These are phyloP conservation scores for Penicillium sp. DNA, from an alignment of 2,329 filamentous ascomycete genomes.

Conservation along the genomic window DNA sequence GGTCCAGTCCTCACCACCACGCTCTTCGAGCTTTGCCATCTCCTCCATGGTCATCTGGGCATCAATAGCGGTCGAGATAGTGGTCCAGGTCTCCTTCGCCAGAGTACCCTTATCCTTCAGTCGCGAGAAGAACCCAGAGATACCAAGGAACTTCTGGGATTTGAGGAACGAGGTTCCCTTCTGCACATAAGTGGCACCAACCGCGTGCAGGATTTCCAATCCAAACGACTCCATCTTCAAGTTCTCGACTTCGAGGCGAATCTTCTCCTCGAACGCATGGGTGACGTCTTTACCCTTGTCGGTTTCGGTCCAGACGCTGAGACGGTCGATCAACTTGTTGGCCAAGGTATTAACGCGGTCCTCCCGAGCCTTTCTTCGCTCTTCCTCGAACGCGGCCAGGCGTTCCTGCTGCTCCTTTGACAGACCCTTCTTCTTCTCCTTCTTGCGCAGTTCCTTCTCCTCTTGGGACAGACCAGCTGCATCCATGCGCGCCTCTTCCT, in stretches of 20 bases:
- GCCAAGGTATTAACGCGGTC: constrained; percentile 84
- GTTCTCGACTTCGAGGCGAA: constrained; percentile 90
- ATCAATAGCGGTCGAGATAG: constrained; percentile 92
- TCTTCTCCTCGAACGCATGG: constrained; percentile 89
- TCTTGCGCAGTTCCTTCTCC: constrained; percentile 73
- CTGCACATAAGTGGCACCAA: constrained; percentile 84
- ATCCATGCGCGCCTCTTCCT: constrained; percentile 70
- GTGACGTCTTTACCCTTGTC: constrained; percentile 87
- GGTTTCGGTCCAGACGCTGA: constrained; percentile 96
- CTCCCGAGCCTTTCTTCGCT: constrained; percentile 79
- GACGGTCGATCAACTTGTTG: constrained; percentile 82
- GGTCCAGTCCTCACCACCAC: constrained; percentile 95
- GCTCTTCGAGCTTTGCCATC: constrained; percentile 94
- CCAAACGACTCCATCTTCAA: constrained; percentile 99
- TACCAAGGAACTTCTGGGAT: constrained; percentile 94
- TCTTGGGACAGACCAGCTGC: constrained; percentile 68
- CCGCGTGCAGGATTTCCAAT: constrained; percentile 91
- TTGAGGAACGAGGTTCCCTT: constrained; percentile 88
- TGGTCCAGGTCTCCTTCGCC: constrained; percentile 98
- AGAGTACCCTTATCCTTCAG: constrained; percentile 96
- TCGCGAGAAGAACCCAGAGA: constrained; percentile 89
- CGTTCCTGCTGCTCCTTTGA: constrained; percentile 93
- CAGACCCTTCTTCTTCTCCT: constrained; percentile 87
- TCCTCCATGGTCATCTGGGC: constrained; percentile 99
- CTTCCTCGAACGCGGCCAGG: constrained; percentile 81